Evolutionary conservation across 2,329 filamentous ascomycete genomes (phyloP).

Genomic region (Exophiala spinifera): DNA sequence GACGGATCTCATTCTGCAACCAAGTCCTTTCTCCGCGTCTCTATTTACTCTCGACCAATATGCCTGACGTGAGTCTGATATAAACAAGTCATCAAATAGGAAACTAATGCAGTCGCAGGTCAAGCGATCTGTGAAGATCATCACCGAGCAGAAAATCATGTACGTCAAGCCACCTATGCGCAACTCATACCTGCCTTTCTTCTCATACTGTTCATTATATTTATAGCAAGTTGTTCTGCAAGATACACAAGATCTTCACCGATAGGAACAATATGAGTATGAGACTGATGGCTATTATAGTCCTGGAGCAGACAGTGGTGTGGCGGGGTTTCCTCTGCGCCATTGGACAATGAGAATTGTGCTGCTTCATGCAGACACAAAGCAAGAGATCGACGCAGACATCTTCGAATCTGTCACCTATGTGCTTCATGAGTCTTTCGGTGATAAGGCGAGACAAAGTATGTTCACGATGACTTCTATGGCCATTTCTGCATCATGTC

Average conservation of each 20-base stretch:
- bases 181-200: no score
- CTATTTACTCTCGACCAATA: slow-evolving; percentile 10
- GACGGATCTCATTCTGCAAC: background rate
- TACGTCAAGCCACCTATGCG: slow-evolving; percentile 49
- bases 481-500: background rate
- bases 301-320: slow-evolving; percentile 74
- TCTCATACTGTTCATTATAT: no score
- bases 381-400: slow-evolving; percentile 80
- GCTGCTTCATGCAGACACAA: slow-evolving; percentile 55
- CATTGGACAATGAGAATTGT: slow-evolving; percentile 86
- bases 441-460: slow-evolving; percentile 77
- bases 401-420: slow-evolving; percentile 92
- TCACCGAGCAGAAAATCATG: slow-evolving; percentile 88
- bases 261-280: no score
- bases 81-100: no score
- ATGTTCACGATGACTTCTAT: slow-evolving; percentile 38
- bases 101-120: slow-evolving; percentile 45
- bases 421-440: slow-evolving; percentile 91
- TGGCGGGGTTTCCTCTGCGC: slow-evolving; percentile 88
- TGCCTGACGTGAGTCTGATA: slow-evolving; percentile 24
- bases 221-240: no score
- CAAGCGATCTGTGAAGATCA: slow-evolving; percentile 85
- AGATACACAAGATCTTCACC: no score
- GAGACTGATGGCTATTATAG: slow-evolving; percentile 21
- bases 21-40: background rate